Evolutionary conservation across 2,329 filamentous ascomycete genomes (phyloP).

Genomic region (Alternaria sp.): DNA sequence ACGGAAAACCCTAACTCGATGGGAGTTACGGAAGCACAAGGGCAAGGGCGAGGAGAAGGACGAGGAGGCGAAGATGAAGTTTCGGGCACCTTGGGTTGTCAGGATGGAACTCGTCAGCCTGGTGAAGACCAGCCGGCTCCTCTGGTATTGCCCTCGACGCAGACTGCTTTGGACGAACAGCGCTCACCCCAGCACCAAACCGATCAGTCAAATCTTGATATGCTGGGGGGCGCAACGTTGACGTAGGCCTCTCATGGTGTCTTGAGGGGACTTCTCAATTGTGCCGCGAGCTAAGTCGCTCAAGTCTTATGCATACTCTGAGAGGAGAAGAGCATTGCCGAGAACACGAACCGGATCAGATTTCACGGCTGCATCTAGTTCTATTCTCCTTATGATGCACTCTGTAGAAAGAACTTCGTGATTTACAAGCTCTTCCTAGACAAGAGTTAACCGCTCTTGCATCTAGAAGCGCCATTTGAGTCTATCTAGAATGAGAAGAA

Average conservation of each 20-base stretch:
- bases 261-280: background rate
- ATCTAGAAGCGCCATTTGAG: too few relatives aligned
- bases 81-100: background rate
- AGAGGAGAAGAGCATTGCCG: background rate
- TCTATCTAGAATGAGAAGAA: too few relatives aligned
- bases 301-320: background rate
- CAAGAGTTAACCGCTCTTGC: too few relatives aligned
- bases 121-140: background rate
- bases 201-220: background rate
- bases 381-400: too few relatives aligned
- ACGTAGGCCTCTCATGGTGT: background rate
- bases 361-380: background rate
- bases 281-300: background rate
- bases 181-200: background rate
- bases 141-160: background rate
- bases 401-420: too few relatives aligned
- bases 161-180: background rate
- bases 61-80: background rate
- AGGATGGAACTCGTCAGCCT: background rate
- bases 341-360: background rate
- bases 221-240: background rate
- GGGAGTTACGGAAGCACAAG: background rate
- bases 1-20: background rate
- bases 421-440: too few relatives aligned
- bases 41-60: background rate